Conservation (phyloP, 805 yeast species). For the Cyberlindnera suaveolens region DNA sequence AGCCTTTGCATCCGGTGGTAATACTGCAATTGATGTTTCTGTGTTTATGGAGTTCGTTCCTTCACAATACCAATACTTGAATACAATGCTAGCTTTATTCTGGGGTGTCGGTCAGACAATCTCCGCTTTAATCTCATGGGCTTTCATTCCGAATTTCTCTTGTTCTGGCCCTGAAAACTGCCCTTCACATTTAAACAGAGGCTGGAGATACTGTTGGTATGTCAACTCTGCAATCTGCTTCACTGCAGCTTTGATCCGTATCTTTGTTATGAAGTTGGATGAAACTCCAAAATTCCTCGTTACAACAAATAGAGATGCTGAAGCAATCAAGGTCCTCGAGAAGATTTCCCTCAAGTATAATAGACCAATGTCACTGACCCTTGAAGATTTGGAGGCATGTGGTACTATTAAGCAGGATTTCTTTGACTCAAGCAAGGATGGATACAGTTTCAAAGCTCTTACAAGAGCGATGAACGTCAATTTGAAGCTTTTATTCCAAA, state of each 20-base stretch:
- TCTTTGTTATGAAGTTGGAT: constrained; percentile 36
- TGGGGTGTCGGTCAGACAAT: constrained; percentile 57
- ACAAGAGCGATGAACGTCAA: constrained; percentile 27
- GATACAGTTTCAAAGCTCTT: constrained; percentile 12
- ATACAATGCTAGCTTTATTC: constrained; percentile 45
- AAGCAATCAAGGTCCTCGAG: constrained; percentile 37
- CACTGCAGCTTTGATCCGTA: constrained; percentile 39
- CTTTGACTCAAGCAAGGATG: constrained; percentile 17
- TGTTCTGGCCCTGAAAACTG: constrained; percentile 38
- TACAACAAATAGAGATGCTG: constrained; percentile 42
- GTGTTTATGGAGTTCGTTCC: constrained; percentile 46
- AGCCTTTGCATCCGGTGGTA: constrained; percentile 45
- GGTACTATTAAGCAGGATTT: constrained; percentile 33
- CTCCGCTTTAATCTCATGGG: constrained; percentile 45
- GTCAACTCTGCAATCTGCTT: constrained; percentile 44
- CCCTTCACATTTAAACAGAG: constrained; percentile 40
- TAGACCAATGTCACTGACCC: constrained; percentile 33
- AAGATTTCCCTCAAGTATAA: constrained; percentile 41
- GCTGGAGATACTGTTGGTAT: constrained; percentile 55
- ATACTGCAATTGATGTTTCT: constrained; percentile 44
- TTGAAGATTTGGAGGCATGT: constrained; percentile 39
- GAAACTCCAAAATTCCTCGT: constrained; percentile 50
- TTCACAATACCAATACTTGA: constrained; percentile 40
- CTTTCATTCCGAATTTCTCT: constrained; percentile 40
- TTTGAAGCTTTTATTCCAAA: constrained; percentile 38